Evolutionary conservation across 257 asterid species (phyloP), one percentile per base, ranked within the genome.

Genomic region (Solanum pinnatisectum): DNA sequence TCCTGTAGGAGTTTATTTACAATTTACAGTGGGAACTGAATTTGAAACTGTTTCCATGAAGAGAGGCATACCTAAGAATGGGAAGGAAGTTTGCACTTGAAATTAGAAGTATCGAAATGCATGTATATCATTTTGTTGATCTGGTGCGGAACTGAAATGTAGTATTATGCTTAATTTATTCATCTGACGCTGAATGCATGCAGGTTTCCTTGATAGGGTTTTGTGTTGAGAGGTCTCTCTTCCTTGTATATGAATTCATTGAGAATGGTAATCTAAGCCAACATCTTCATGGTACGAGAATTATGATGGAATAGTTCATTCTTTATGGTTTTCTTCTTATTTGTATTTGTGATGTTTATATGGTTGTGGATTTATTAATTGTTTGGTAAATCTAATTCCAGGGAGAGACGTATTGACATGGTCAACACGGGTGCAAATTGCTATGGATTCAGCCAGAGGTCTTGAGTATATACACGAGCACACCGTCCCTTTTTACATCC

Each of bases 171-270:
- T 37, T 39, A 6, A 4, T 5, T 37, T 35, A 4, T 35, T 23
- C 85, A 44, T 18, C 5, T 33, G 65, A 23, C 83, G 82, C 88
- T 84, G 84, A 87, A 10, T 73, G 81, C 2, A 84, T 86, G 89
- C 91, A 96, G 98, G 99, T 96, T 89, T 98, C 98, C 83, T 93
- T 96, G 94, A 95, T 96, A 88, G 99, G 99, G 89, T 96, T 90
- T 82, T 94, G 98, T 81, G 96, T 94, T 14, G 98, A 96, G 93
- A 98, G 98, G 87, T 94, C 98, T 78, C 98, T 96, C 85, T 96
- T 96, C 91, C 98, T 96, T 87, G 98, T 96, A 35, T 96, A 96
- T 83, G 98, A 96, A 90, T 96, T 67, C 91, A 93, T 96, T 77
- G 98, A 95, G 88, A 96, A 95, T 79, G 99, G 99, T 33, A 95